Base-by-base conservation (phyloP, 1,284 basidiomycete genomes). In the Austroboletus niveus region DNA sequence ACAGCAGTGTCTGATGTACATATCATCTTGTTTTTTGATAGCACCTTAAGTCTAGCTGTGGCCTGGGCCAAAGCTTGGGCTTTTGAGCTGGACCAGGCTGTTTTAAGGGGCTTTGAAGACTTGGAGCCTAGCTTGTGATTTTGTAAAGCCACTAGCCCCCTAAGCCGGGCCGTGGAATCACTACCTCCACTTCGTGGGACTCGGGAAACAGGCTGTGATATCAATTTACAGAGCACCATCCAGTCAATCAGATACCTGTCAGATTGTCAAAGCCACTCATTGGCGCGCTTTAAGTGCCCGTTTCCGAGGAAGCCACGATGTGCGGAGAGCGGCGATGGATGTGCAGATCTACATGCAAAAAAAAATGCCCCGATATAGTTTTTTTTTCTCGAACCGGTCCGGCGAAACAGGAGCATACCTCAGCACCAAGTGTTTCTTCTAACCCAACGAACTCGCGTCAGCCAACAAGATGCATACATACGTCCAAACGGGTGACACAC, bases 231-330 rank as follows among this genome's bases (percentile, higher is more conserved):
- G 20, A 80, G 70, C 12, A 71, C 72, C 39, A 69, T 79, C 91
- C 91, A 93, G 63, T 93, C 84, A 49, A 94, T 88, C 47, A 74
- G 75, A 22, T 78, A 66, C 1, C 85, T 87, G 63, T 89, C 87
- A 47, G 79, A 80, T 58, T 78, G 69, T 48, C 72, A 74, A 9
- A 93, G 71, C 90, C 90, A 94, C 54, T 85, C 82, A 68, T 93
- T 95, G n/a, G 92, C 89, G 58, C 82, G 79, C 57, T 79, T 84
- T 72, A 96, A 97, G 71, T 97, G 94, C 0, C 81, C 84, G 65
- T 95, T 96, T 24, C 92, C 92, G 32, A 94, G 72, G 72, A 96
- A 97, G 0, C 94, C 94, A 45, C 83, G 78, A 58, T 82, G 76
- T 0, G 93, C 94, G 8, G 89, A 90, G 15, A 96, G 72, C 12